Evolutionary conservation across 2,329 filamentous ascomycete genomes (phyloP).

Genomic region (Phyllosticta citrichinensis): DNA sequence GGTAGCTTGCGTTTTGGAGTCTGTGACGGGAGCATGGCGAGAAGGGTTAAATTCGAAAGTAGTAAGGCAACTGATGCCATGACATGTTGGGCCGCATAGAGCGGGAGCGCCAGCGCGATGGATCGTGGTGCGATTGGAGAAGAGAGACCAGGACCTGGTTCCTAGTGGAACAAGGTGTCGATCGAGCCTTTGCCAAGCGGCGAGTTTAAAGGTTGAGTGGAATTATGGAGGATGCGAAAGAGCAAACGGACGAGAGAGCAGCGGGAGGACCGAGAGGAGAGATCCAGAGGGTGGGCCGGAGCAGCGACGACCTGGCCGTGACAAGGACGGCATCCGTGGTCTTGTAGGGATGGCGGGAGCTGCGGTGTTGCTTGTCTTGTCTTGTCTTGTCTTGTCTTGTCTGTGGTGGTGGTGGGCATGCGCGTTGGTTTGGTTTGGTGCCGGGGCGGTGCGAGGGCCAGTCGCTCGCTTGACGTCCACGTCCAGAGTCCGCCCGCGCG

Average conservation of each 20-base stretch:
- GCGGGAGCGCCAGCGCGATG: background rate
- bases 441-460: background rate
- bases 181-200: too few species aligned
- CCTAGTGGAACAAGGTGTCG: background rate
- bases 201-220: too few species aligned
- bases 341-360: background rate
- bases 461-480: background rate
- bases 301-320: background rate
- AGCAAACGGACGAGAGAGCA: background rate
- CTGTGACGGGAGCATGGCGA: background rate
- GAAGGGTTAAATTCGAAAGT: background rate
- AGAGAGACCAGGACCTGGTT: slow-evolving; percentile 3
- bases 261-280: too few species aligned
- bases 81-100: background rate
- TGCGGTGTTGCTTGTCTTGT: background rate
- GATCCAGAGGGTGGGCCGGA: background rate
- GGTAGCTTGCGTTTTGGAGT: background rate
- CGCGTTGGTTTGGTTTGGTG: background rate
- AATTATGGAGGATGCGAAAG: too few species aligned
- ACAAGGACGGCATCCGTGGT: background rate
- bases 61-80: background rate
- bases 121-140: slow-evolving; percentile 8
- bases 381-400: background rate
- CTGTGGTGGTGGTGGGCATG: background rate
- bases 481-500: background rate